Percentiles rank a stretch among this genome's conserved stretches.
Conservation (phyloP, 768 basidiomycete genomes). For the Lentinula raphanica region DNA sequence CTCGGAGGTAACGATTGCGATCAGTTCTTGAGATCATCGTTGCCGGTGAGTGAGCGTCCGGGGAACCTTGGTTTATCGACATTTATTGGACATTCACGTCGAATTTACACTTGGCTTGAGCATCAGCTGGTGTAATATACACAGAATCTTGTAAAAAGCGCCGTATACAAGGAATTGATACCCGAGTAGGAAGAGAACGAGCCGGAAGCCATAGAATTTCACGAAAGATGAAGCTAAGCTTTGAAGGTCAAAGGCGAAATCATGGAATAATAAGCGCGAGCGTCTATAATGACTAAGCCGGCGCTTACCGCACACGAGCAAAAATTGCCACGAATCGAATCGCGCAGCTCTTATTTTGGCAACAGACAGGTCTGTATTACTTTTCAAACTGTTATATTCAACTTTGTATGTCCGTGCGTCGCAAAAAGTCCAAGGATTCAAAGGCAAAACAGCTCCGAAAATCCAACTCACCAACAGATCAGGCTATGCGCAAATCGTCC, state of each 20-base stretch:
- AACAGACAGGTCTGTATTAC: not conserved
- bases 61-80: not conserved
- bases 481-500: conserved; percentile 38
- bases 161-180: not conserved
- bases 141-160: not conserved
- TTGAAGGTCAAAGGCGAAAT: too few relatives aligned
- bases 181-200: not conserved
- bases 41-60: not conserved
- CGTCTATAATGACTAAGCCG: not conserved
- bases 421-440: conserved; percentile 13
- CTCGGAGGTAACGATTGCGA: not conserved
- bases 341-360: not conserved
- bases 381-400: not conserved
- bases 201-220: not conserved
- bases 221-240: too few relatives aligned
- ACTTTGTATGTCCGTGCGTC: conserved; percentile 24
- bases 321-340: not conserved
- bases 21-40: not conserved
- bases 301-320: not conserved
- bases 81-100: not conserved
- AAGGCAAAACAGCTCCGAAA: not conserved
- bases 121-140: not conserved
- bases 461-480: conserved; percentile 1
- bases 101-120: not conserved
- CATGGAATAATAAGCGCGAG: not conserved